A percentile compares a stretch with the other conserved stretches of the same genome.
These are phyloP conservation scores for Puccinia sorghi DNA, from an alignment of 1,284 basidiomycete species.

Conservation along the genomic window DNA sequence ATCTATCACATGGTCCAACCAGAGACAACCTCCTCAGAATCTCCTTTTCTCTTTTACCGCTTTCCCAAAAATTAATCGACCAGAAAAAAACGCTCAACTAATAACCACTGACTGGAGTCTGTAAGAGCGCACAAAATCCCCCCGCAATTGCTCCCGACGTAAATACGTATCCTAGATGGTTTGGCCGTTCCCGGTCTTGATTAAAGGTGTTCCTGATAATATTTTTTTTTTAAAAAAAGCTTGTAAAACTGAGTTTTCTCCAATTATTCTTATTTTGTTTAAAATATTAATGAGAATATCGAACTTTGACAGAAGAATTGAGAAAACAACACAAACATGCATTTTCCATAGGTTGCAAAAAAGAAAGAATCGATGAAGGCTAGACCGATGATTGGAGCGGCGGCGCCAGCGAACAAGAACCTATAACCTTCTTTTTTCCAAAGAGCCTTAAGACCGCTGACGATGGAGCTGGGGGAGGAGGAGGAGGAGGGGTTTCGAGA, in stretches of 20 bases:
- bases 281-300: background rate
- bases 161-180: constrained; percentile 52
- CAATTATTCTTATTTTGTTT: background rate
- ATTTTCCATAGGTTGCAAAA: constrained; percentile 55
- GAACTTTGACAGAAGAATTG: background rate
- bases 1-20: constrained; percentile 51
- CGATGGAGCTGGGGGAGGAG: constrained; percentile 10
- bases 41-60: background rate
- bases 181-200: constrained; percentile 56
- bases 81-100: background rate
- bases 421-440: constrained; percentile 55
- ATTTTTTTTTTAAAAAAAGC: background rate
- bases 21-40: background rate
- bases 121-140: constrained; percentile 55
- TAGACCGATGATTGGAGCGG: constrained; percentile 56
- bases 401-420: constrained; percentile 56
- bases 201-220: constrained; percentile 50
- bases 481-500: background rate
- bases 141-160: constrained; percentile 55
- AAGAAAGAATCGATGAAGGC: constrained; percentile 57
- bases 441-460: constrained; percentile 52
- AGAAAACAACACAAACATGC: constrained; percentile 53
- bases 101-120: constrained; percentile 54
- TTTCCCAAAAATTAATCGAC: background rate
- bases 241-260: background rate